A percentile compares a stretch with the other conserved stretches of the same genome.
Evolutionary conservation across 2,329 filamentous ascomycete genomes (phyloP).

Genomic region (Pseudogymnoascus sp.): DNA sequence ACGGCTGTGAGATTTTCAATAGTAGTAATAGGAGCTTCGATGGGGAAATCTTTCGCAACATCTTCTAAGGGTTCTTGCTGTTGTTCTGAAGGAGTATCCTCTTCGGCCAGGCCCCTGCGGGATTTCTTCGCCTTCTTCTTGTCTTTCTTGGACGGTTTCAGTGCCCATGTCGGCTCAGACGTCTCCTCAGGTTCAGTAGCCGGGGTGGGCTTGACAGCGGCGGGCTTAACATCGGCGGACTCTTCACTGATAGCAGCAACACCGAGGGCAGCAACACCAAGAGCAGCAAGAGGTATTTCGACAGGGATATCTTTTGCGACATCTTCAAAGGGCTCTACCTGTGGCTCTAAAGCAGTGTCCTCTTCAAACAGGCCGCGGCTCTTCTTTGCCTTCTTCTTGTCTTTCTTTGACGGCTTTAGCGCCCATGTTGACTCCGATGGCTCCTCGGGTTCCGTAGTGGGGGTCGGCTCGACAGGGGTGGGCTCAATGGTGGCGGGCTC

Average conservation of each 20-base stretch:
- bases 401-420: slow-evolving; percentile 4
- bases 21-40: background rate
- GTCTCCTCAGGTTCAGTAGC: background rate
- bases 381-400: slow-evolving; percentile 6
- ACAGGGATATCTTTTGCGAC: background rate
- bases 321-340: background rate
- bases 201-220: background rate
- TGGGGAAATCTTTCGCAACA: background rate
- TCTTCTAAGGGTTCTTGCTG: background rate
- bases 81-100: background rate
- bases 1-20: background rate
- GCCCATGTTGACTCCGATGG: background rate
- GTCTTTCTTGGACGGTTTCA: slow-evolving; percentile 4
- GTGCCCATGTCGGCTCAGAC: background rate
- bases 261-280: no score
- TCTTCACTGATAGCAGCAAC: background rate
- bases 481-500: background rate
- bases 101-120: background rate
- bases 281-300: background rate
- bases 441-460: slow-evolving; percentile 19
- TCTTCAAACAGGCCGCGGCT: background rate
- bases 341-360: background rate
- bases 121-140: slow-evolving; percentile 9
- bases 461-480: background rate
- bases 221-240: background rate